Conservation (phyloP, 352 stramenopile species). For the Globisporangium recalcitrans region DNA sequence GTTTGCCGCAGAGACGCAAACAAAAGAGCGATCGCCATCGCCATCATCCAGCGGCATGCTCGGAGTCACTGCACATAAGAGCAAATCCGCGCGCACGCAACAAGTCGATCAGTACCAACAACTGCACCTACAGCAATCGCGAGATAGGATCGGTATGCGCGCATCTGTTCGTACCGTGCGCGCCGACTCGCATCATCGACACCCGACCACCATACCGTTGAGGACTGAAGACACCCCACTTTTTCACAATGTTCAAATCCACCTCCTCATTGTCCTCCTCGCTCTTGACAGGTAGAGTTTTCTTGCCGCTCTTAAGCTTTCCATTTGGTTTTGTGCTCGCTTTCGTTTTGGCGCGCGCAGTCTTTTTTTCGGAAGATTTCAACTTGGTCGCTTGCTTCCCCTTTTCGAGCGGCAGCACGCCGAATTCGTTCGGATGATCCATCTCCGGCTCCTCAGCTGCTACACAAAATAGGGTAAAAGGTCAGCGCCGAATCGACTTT, state of each 20-base stretch:
- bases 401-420: neutral
- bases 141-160: no score
- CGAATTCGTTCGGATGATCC: neutral
- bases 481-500: neutral
- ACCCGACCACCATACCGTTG: neutral
- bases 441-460: neutral
- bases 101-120: neutral
- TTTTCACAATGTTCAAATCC: constrained; percentile 4
- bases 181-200: constrained; percentile 4
- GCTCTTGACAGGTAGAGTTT: neutral
- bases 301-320: neutral
- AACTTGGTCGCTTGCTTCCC: neutral
- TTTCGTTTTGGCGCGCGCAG: neutral
- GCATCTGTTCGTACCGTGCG: neutral
- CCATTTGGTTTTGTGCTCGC: neutral
- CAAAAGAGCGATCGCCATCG: neutral
- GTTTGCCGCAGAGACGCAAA: constrained; percentile 12
- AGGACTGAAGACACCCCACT: constrained; percentile 7
- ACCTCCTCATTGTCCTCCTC: neutral
- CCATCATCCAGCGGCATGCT: neutral
- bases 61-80: neutral
- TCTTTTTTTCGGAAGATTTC: neutral
- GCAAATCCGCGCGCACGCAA: neutral
- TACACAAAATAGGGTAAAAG: neutral
- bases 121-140: neutral